phyloP scores from a whole-genome alignment of 352 stramenopile genomes.

The Salisapilia sapeloensis region DNA sequence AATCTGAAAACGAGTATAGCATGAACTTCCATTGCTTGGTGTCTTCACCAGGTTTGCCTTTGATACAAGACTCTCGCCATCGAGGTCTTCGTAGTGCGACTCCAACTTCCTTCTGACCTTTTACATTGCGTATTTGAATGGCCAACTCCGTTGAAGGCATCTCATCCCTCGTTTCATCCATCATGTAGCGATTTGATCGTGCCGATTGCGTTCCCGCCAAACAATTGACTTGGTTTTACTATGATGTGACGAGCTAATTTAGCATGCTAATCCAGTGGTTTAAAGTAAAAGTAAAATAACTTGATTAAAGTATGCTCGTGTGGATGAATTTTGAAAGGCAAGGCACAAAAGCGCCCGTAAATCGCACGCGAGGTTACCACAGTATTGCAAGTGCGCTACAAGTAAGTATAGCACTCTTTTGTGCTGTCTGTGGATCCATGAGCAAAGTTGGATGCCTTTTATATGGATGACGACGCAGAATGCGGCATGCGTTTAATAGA shows the following conservation, averaged over 20 bases:
- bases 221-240: not conserved
- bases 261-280: conserved; percentile 1
- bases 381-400: too few species aligned
- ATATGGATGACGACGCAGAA: too few species aligned
- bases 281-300: too few species aligned
- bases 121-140: conserved; percentile 62
- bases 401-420: too few species aligned
- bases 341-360: too few species aligned
- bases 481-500: too few species aligned
- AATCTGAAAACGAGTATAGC: conserved; percentile 71
- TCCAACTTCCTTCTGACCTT: conserved; percentile 68
- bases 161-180: conserved; percentile 14
- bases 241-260: conserved; percentile 1
- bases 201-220: not conserved
- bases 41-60: conserved; percentile 46
- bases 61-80: conserved; percentile 54
- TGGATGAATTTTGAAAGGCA: too few species aligned
- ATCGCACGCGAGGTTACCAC: too few species aligned
- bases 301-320: too few species aligned
- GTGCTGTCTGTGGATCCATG: too few species aligned
- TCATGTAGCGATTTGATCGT: conserved; percentile 14
- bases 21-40: conserved; percentile 73
- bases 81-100: conserved; percentile 58
- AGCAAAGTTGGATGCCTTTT: too few species aligned
- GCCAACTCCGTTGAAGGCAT: conserved; percentile 41